Conservation (phyloP, 2,329 filamentous ascomycete genomes). For the Aspergillus persii region DNA sequence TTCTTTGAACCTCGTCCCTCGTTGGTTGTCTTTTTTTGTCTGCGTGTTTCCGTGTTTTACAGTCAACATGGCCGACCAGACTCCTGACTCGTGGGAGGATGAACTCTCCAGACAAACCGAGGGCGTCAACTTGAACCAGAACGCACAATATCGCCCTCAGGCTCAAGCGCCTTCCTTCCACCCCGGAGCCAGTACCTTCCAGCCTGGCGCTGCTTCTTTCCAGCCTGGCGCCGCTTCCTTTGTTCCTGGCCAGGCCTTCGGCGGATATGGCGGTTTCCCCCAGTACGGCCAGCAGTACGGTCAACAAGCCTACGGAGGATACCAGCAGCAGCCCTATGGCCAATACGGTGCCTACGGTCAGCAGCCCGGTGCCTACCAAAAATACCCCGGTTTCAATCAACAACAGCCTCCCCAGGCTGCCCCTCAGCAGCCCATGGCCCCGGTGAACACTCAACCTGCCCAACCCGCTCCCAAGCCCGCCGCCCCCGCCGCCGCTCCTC, state of each 20-base stretch:
- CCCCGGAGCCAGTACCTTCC: conserved; percentile 62
- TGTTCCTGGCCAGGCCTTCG: conserved; percentile 68
- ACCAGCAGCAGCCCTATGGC: conserved; percentile 45
- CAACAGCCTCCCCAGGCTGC: conserved; percentile 43
- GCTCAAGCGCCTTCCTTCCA: conserved; percentile 58
- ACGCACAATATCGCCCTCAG: conserved; percentile 50
- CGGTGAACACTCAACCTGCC: conserved; percentile 38
- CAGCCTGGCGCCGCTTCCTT: conserved; percentile 68
- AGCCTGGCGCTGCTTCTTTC: conserved; percentile 63
- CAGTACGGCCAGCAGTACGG: conserved; percentile 51
- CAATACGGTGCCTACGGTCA: conserved; percentile 48
- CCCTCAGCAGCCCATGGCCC: conserved; percentile 40
- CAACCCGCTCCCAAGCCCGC: conserved; percentile 50
- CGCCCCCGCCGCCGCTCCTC: conserved; percentile 37
- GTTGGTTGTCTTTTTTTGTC: conserved; percentile 23
- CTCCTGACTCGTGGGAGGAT: conserved; percentile 91
- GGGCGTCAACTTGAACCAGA: conserved; percentile 74
- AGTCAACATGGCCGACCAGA: conserved; percentile 69
- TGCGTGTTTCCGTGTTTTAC: conserved; percentile 18
- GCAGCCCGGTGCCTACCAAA: conserved; percentile 30
- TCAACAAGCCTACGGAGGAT: conserved; percentile 48
- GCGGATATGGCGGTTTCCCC: conserved; percentile 56
- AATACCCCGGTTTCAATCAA: conserved; percentile 35
- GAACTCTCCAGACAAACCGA: conserved; percentile 76
- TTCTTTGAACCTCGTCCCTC: conserved; percentile 5